These are phyloP conservation scores for Daldinia grandis DNA, from an alignment of 495 filamentous ascomycete genomes.

Conservation along the genomic window DNA sequence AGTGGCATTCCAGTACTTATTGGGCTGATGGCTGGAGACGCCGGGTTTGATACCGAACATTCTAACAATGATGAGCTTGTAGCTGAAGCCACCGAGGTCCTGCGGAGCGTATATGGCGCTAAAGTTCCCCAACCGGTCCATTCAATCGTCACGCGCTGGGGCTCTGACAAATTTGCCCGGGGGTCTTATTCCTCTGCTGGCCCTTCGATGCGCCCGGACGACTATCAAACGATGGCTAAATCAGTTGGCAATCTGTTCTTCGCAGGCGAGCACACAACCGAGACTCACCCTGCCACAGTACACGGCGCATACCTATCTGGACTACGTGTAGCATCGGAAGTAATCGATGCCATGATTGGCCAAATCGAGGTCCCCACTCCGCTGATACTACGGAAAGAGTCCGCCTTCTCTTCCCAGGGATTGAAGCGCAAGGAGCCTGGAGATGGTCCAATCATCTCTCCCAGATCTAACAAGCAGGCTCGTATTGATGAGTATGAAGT, in stretches of 20 bases:
- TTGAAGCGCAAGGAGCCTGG: slow-evolving; percentile 64
- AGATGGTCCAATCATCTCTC: slow-evolving; percentile 29
- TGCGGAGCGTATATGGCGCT: slow-evolving; percentile 67
- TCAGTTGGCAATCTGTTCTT: slow-evolving; percentile 90
- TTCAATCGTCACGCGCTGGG: slow-evolving; percentile 94
- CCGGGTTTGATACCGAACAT: slow-evolving; percentile 85
- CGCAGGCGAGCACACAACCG: slow-evolving; percentile 94
- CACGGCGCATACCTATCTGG: slow-evolving; percentile 97
- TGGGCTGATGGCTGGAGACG: slow-evolving; percentile 95
- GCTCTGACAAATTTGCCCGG: slow-evolving; percentile 82
- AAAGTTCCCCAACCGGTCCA: slow-evolving; percentile 76
- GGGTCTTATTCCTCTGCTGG: slow-evolving; percentile 96
- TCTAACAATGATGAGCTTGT: slow-evolving; percentile 77
- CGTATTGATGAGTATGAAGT: slow-evolving; percentile 74
- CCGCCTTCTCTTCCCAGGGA: slow-evolving; percentile 40
- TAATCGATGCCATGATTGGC: slow-evolving; percentile 79
- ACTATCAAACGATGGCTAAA: slow-evolving; percentile 93
- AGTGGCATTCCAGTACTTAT: slow-evolving; percentile 87
- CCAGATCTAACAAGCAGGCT: slow-evolving; percentile 59
- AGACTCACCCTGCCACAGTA: slow-evolving; percentile 94
- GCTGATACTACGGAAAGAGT: slow-evolving; percentile 72
- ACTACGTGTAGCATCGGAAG: slow-evolving; percentile 84
- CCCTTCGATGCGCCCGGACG: slow-evolving; percentile 77
- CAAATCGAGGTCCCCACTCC: slow-evolving; percentile 80
- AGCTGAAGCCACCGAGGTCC: slow-evolving; percentile 76